Conservation (phyloP, 371 early-diverging fungal species). For the Capillidium rhysosporum region DNA sequence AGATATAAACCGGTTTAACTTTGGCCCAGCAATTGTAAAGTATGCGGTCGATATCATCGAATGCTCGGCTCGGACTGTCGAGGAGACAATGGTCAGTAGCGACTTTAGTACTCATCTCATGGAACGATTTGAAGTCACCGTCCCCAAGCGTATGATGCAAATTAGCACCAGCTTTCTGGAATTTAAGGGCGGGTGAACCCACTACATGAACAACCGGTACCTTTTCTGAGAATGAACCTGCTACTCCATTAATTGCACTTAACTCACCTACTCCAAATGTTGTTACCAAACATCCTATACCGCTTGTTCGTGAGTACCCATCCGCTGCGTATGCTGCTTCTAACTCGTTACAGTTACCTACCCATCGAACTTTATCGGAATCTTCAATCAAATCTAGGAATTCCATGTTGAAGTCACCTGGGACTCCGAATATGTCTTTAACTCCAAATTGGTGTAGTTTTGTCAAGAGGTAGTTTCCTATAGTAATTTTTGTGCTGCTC, state of each 20-base stretch:
- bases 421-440: constrained; percentile 12
- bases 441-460: constrained; percentile 13
- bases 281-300: constrained; percentile 20
- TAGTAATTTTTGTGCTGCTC: not conserved
- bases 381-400: constrained; percentile 16
- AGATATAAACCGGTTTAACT: constrained; percentile 19
- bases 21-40: constrained; percentile 7
- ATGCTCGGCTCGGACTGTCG: constrained; percentile 20
- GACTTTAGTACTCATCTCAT: constrained; percentile 1
- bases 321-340: constrained; percentile 29
- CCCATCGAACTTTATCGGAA: constrained; percentile 14
- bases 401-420: constrained; percentile 15
- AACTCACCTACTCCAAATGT: constrained; percentile 36
- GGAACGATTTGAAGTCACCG: constrained; percentile 22
- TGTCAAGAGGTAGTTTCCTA: constrained; percentile 9
- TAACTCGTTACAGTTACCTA: constrained; percentile 14
- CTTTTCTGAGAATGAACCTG: constrained; percentile 30
- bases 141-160: constrained; percentile 31
- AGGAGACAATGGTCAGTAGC: constrained; percentile 16
- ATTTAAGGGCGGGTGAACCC: constrained; percentile 12
- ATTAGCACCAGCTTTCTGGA: constrained; percentile 16
- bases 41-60: constrained; percentile 21
- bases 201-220: constrained; percentile 30
- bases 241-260: constrained; percentile 24
- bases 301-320: constrained; percentile 24